Evolutionary conservation across 495 filamentous ascomycete species (phyloP).

Genomic region (Hypoxylon rickii): DNA sequence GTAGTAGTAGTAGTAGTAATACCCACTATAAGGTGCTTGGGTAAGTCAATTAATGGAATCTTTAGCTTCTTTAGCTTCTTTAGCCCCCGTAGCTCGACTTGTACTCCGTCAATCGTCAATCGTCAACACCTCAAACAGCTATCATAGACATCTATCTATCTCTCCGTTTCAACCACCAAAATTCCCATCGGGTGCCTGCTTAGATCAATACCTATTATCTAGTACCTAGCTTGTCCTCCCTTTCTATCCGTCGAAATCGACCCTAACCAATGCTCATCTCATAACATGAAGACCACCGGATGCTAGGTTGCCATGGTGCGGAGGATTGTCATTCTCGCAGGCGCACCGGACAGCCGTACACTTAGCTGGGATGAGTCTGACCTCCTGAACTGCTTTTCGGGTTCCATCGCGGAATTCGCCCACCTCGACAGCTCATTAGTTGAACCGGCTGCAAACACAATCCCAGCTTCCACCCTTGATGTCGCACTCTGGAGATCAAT

Average conservation of each 20-base stretch:
- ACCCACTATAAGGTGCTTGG: no score
- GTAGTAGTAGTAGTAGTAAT: neutral
- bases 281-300: conserved; percentile 6
- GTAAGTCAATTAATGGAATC: no score
- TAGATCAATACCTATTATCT: no score
- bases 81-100: neutral
- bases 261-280: neutral
- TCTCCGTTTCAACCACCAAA: no score
- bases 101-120: neutral
- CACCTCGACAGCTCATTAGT: conserved; percentile 11
- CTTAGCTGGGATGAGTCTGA: conserved; percentile 61
- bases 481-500: conserved; percentile 54
- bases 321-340: conserved; percentile 62
- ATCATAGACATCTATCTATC: no score
- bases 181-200: no score
- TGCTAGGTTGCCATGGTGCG: conserved; percentile 45
- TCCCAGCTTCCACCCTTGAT: conserved; percentile 31
- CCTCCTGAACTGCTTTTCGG: conserved; percentile 53
- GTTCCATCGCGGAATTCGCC: conserved; percentile 55
- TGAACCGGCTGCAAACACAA: conserved; percentile 11
- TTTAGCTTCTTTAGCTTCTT: no score
- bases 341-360: conserved; percentile 59
- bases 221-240: no score
- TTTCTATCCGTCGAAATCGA: no score
- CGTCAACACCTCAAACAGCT: no score